Conservation (phyloP, 2,329 filamentous ascomycete species). For the Teratosphaeria viscida region DNA sequence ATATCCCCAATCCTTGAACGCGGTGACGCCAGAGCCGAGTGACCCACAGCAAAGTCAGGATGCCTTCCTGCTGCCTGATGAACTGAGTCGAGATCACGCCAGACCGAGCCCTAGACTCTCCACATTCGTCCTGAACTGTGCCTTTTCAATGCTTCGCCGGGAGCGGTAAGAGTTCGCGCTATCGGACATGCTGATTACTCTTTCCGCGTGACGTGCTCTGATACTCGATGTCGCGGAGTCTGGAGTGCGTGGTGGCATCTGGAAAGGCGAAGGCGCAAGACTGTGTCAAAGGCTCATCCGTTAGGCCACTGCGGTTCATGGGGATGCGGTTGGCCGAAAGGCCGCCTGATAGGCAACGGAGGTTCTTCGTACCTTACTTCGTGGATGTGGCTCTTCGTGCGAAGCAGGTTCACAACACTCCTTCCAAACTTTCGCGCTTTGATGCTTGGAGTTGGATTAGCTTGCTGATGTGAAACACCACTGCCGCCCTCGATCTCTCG, state of each 20-base stretch:
- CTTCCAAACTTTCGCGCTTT: slow-evolving; percentile 25
- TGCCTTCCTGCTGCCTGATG: not conserved
- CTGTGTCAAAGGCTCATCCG: not conserved
- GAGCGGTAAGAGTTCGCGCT: not conserved
- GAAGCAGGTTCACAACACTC: slow-evolving; percentile 24
- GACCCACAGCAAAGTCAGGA: not conserved
- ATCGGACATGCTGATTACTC: not conserved
- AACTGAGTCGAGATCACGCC: not conserved
- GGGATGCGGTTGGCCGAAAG: not conserved
- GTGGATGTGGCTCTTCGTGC: slow-evolving; percentile 17
- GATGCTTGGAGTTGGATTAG: slow-evolving; percentile 20
- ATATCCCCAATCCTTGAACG: not conserved
- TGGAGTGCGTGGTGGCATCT: not conserved
- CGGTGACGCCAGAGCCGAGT: not conserved
- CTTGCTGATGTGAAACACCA: slow-evolving; percentile 6
- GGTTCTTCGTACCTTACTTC: slow-evolving; percentile 6
- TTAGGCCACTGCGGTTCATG: not conserved
- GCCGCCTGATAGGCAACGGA: not conserved
- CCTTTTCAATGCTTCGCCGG: slow-evolving; percentile 5
- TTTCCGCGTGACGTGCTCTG: not conserved
- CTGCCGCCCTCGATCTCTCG: slow-evolving; percentile 21
- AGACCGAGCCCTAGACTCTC: slow-evolving; percentile 2
- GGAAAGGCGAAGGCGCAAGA: not conserved
- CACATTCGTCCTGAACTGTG: slow-evolving; percentile 5
- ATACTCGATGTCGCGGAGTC: not conserved